A percentile compares a stretch with the other conserved stretches of the same genome.
Conservation (phyloP, 148 eudicot species). For the Rhododendron ovatum region DNA sequence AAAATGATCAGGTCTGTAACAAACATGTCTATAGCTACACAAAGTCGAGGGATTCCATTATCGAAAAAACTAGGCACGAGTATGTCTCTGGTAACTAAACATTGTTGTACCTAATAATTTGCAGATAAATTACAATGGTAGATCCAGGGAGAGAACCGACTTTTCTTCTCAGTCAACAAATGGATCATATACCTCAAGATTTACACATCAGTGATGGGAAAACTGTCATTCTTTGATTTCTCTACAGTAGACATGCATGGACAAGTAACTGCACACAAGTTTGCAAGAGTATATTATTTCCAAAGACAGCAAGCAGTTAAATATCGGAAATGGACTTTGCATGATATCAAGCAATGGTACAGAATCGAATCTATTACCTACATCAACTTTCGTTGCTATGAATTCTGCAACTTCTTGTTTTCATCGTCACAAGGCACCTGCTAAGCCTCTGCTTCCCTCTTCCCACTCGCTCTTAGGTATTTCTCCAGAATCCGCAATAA, state of each 20-base stretch:
- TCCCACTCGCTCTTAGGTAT: slow-evolving; percentile 81
- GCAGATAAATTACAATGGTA: background rate
- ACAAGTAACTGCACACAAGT: background rate
- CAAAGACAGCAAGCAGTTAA: background rate
- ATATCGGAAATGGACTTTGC: background rate
- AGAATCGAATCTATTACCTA: background rate
- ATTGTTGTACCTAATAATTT: too few relatives aligned
- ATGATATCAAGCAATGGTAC: background rate
- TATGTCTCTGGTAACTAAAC: background rate
- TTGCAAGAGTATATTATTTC: background rate
- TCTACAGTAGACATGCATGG: background rate
- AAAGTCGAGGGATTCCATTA: background rate
- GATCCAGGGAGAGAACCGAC: background rate
- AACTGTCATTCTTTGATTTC: slow-evolving; percentile 2
- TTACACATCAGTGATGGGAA: background rate
- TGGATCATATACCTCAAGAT: background rate
- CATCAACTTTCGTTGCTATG: background rate
- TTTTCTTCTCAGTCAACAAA: background rate
- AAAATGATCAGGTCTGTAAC: background rate
- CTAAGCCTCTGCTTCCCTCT: slow-evolving; percentile 39
- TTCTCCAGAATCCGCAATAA: slow-evolving; percentile 81
- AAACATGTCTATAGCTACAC: background rate
- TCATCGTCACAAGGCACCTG: slow-evolving; percentile 17
- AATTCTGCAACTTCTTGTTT: background rate
- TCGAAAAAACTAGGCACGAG: background rate